Evolutionary conservation across 1,284 basidiomycete genomes (phyloP).

Genomic region (Cutaneotrichosporon cavernicola): DNA sequence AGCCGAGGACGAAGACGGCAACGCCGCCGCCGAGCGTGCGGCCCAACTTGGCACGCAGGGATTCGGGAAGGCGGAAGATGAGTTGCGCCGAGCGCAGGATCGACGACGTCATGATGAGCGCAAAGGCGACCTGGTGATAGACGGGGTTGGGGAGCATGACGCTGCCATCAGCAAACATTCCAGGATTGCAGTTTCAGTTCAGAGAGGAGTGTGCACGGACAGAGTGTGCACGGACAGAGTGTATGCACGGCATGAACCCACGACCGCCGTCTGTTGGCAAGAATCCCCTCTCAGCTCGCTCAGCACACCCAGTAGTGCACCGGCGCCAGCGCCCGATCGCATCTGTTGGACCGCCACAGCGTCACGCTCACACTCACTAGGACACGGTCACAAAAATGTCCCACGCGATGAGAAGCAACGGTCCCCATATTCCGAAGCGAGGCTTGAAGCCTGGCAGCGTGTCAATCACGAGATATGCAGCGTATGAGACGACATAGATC

Average conservation of each 20-base stretch:
- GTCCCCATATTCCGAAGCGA: slow-evolving; percentile 40
- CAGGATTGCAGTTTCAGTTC: not conserved
- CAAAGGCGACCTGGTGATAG: slow-evolving; percentile 59
- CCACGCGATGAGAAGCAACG: slow-evolving; percentile 37
- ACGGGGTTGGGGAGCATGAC: slow-evolving; percentile 57
- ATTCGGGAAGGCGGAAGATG: slow-evolving; percentile 32
- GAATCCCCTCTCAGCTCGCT: not conserved
- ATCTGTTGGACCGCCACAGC: not conserved
- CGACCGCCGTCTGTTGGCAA: not conserved
- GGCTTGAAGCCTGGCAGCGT: slow-evolving; percentile 41
- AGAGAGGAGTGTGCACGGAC: not conserved
- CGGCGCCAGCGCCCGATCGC: not conserved
- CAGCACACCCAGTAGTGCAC: not conserved
- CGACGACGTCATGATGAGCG: slow-evolving; percentile 48
- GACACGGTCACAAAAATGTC: slow-evolving; percentile 48
- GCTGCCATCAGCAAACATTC: slow-evolving; percentile 32
- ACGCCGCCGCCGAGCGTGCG: slow-evolving; percentile 40
- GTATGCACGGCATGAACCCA: not conserved
- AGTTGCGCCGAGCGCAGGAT: slow-evolving; percentile 44
- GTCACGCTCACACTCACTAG: slow-evolving; percentile 45
- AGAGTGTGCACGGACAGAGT: not conserved
- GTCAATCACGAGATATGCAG: slow-evolving; percentile 47
- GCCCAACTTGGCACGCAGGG: slow-evolving; percentile 31
- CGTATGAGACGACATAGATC: slow-evolving; percentile 51
- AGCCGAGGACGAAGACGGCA: slow-evolving; percentile 51